Conservation (phyloP, 371 early-diverging fungal genomes). For the Saksenaea oblongispora region DNA sequence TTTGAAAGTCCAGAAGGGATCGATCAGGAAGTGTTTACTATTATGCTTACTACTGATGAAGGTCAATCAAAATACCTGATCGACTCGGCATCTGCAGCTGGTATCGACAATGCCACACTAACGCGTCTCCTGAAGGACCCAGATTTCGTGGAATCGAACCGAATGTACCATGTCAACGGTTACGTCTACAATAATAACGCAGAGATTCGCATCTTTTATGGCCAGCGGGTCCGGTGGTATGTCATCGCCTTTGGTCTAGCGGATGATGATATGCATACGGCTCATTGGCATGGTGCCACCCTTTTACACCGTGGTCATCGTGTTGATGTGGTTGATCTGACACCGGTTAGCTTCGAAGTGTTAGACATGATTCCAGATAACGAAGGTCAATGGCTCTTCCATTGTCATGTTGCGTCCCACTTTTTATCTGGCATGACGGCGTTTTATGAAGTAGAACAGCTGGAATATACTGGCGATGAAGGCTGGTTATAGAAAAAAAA, state of each 20-base stretch:
- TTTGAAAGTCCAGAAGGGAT: slow-evolving; percentile 28
- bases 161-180: slow-evolving; percentile 56
- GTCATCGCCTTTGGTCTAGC: slow-evolving; percentile 38
- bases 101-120: slow-evolving; percentile 12
- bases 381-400: slow-evolving; percentile 56
- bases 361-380: slow-evolving; percentile 55
- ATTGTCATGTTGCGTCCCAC: slow-evolving; percentile 54
- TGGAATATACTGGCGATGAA: slow-evolving; percentile 47
- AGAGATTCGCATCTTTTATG: slow-evolving; percentile 33
- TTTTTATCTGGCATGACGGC: slow-evolving; percentile 52
- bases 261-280: slow-evolving; percentile 53
- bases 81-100: slow-evolving; percentile 32
- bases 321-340: slow-evolving; percentile 51
- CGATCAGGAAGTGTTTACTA: slow-evolving; percentile 44
- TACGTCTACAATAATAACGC: slow-evolving; percentile 51
- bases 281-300: slow-evolving; percentile 56
- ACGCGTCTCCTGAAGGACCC: slow-evolving; percentile 16
- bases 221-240: slow-evolving; percentile 52
- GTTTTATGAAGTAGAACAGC: slow-evolving; percentile 48
- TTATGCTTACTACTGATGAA: slow-evolving; percentile 53
- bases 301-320: slow-evolving; percentile 44
- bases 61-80: slow-evolving; percentile 35
- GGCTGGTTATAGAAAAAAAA: slow-evolving; percentile 28
- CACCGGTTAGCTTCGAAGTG: slow-evolving; percentile 43
- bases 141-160: slow-evolving; percentile 44